Evolutionary conservation across 495 filamentous ascomycete genomes (phyloP), one percentile per base, ranked within the genome.

Genomic region (Aspergillus avenaceus): DNA sequence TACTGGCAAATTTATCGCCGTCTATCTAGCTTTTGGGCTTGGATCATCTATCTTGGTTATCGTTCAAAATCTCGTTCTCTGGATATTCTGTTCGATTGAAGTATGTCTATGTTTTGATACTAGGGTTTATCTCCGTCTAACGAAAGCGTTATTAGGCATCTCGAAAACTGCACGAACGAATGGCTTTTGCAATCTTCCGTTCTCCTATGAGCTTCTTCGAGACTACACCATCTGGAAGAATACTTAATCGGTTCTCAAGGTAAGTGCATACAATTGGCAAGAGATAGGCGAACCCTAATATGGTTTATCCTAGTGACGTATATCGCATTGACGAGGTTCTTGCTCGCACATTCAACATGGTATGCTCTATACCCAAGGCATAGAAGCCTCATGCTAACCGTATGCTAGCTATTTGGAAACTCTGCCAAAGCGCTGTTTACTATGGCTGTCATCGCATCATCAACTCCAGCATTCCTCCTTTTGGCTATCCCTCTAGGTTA

Each of bases 61-160:
- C 34, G 58, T 93, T 28, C 95, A 99, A 70, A 96, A 92, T 23
- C 73, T 99, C 48, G 91, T 99, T 50, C 74, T 99, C 16, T 97
- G 92, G 92, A 96, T 99, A 54, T 97, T 97, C 72, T 99, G 95
- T 70, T 96, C 95, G 2, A 97, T 99, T 53, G 91, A 97, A 79
- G 85, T 86, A 74, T 51, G 83, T 65, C 45, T 45, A 18, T 29
- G 19, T 26, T 24, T 46, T 54, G 8, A 3, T 9, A 21, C 7
- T 16, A n/a, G 21, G 6, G 8, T 0, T 16, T 12, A 7, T 28
- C 12, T 14, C 4, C 26, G 4, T 45, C 19, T 31, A 29, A 55
- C 58, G 53, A 42, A 53, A 16, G 16, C n/a, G 38, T 49, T 47
- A 62, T 85, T 14, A 58, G 79, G 95, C 95, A 42, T 96, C 91